Base-by-base conservation (phyloP, 305 asterid genomes). In the Fraxinus platypoda region DNA sequence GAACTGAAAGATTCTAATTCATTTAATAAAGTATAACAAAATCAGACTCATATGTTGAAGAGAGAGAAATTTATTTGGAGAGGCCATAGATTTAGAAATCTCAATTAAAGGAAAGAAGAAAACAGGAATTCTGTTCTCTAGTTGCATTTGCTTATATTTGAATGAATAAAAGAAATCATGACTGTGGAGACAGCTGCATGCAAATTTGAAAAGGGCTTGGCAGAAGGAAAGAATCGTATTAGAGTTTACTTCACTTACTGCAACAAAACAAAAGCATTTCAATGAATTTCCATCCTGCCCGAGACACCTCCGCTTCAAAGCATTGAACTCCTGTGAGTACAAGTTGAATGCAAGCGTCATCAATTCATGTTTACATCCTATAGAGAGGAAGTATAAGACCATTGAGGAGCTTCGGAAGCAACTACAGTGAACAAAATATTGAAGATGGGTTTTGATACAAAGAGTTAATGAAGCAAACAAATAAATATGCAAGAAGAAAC, bases 261-360 rank as follows among this genome's bases (percentile, higher is more conserved):
- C 94, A 86, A 95, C 93, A 77, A 92, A 90, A 91, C 98, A 95
- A 82, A 90, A 90, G 91, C 98, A 95, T 84, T 91, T 93, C 87
- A 90, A 86, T 43, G 94, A 91, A 78, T 90, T 95, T 81, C 97
- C 94, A 66, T 91, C 94, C 90, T 90, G 97, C 19, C 90, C 91
- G 68, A 78, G 87, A 88, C 98, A 95, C 87, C 98, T 92, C 75
- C 91, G 89, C 89, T 92, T 95, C 88, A 95, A 82, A 80, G 97
- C 92, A 87, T 92, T 90, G 85, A 93, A 95, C 86, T 95, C 98
- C 98, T 95, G 93, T 77, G 83, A 71, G 73, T 74, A 80, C 75
- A 80, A 78, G 81, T 79, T 4, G 52, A 82, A 62, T 75, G 46
- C 59, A 79, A 81, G 86, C 46, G 66, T 26, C 46, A 19, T 78